Conservation (phyloP, 2,329 filamentous ascomycete genomes). For the Pseudocercospora ulei region DNA sequence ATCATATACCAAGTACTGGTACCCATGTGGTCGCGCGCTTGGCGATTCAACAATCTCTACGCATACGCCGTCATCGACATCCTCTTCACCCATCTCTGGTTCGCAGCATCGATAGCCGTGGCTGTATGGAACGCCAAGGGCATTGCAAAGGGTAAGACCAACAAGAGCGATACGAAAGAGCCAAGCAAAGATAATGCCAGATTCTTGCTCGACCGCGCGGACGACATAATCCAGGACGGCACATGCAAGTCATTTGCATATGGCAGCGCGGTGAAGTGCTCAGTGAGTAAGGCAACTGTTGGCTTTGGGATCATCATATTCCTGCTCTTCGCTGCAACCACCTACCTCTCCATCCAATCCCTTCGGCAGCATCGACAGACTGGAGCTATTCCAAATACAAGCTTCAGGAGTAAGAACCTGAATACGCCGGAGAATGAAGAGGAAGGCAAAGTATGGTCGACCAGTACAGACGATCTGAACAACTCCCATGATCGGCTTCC, state of each 20-base stretch:
- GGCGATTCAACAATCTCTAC: constrained; percentile 51
- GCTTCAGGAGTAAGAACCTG: constrained; percentile 37
- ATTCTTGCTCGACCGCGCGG: constrained; percentile 11
- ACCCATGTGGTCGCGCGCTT: constrained; percentile 51
- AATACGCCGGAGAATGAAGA: constrained; percentile 28
- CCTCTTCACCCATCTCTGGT: constrained; percentile 50
- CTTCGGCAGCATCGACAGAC: constrained; percentile 49
- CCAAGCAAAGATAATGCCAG: constrained; percentile 9
- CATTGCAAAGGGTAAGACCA: constrained; percentile 43
- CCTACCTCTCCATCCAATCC: constrained; percentile 47
- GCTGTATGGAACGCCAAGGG: constrained; percentile 49
- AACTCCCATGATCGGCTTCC: constrained; percentile 14
- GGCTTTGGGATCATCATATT: constrained; percentile 51
- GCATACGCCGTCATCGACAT: constrained; percentile 50
- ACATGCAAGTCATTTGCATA: constrained; percentile 49
- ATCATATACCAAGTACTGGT: constrained; percentile 52
- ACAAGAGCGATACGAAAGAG: constrained; percentile 20
- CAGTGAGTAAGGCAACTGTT: constrained; percentile 47
- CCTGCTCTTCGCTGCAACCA: constrained; percentile 47
- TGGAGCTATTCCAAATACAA: constrained; percentile 42
- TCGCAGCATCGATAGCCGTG: constrained; percentile 49
- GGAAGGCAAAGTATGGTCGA: constrained; percentile 40
- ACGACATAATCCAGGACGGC: constrained; percentile 29
- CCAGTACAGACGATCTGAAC: constrained; percentile 36
- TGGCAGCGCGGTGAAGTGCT: constrained; percentile 48